Percentiles rank a stretch among this genome's conserved stretches.
These are phyloP conservation scores for Eucalyptus lansdowneana DNA, from an alignment of 345 rosid species.

Conservation along the genomic window DNA sequence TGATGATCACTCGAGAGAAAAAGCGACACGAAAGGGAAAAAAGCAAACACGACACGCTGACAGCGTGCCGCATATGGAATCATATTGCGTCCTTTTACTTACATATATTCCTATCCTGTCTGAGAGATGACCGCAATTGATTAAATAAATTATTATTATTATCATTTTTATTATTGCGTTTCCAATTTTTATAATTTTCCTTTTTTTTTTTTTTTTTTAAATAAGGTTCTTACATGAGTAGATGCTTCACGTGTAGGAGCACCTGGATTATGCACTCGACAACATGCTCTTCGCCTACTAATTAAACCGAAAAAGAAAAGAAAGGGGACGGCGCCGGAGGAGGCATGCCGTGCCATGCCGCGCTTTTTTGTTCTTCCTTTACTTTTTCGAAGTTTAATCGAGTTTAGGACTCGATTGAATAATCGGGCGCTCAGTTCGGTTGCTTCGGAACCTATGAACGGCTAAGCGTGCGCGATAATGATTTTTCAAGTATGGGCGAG, in stretches of 20 bases:
- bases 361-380: background rate
- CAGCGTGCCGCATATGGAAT: slow-evolving; percentile 27
- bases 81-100: slow-evolving; percentile 1
- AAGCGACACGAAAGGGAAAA: too few species aligned
- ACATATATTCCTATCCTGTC: background rate
- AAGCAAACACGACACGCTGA: background rate
- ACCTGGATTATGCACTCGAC: background rate
- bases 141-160: background rate
- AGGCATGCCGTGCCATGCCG: background rate
- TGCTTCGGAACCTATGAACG: background rate
- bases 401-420: background rate
- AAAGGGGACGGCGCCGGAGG: background rate
- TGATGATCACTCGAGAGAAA: background rate
- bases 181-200: too few species aligned
- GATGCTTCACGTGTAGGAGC: background rate
- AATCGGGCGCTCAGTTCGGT: background rate
- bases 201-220: too few species aligned
- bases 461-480: background rate
- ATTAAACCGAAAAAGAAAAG: background rate
- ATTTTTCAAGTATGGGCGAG: background rate
- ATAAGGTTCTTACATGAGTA: background rate
- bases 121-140: background rate
- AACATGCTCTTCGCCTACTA: background rate
- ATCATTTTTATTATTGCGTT: background rate
- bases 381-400: background rate